These are phyloP conservation scores for Prunus mira DNA, from an alignment of 306 rosid genomes.

Conservation along the genomic window DNA sequence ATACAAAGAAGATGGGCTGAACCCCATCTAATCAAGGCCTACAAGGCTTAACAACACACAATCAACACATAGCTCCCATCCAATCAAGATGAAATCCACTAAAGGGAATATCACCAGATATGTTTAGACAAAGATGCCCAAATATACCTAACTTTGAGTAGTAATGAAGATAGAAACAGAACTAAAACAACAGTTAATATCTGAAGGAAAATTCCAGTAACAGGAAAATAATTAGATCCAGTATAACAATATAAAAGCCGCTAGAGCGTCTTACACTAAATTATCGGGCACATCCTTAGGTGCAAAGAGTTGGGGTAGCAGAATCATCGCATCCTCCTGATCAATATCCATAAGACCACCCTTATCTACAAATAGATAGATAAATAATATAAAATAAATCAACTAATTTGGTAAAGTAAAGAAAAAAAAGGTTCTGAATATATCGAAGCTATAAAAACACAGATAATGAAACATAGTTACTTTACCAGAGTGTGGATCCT, in stretches of 20 bases:
- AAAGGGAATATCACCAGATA: not conserved
- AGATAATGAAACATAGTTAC: slow-evolving; percentile 22
- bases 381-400: not conserved
- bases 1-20: not conserved
- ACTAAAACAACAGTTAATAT: not conserved
- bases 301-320: slow-evolving; percentile 72
- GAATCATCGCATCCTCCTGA: slow-evolving; percentile 74
- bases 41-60: not conserved
- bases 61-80: not conserved
- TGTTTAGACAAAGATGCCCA: not conserved
- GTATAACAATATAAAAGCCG: slow-evolving; percentile 17
- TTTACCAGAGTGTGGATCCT: slow-evolving; percentile 60
- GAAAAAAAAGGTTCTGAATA: not conserved
- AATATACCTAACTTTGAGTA: not conserved
- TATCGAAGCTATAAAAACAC: slow-evolving; percentile 8
- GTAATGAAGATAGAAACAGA: not conserved
- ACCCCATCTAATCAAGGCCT: not conserved
- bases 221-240: not conserved
- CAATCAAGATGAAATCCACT: not conserved
- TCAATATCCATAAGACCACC: slow-evolving; percentile 56
- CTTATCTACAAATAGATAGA: slow-evolving; percentile 39
- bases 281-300: slow-evolving; percentile 77
- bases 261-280: slow-evolving; percentile 62
- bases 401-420: not conserved
- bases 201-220: not conserved